Evolutionary conservation across 768 basidiomycete species (phyloP), one percentile per base, ranked within the genome.

Genomic region (Tricholoma terreum): DNA sequence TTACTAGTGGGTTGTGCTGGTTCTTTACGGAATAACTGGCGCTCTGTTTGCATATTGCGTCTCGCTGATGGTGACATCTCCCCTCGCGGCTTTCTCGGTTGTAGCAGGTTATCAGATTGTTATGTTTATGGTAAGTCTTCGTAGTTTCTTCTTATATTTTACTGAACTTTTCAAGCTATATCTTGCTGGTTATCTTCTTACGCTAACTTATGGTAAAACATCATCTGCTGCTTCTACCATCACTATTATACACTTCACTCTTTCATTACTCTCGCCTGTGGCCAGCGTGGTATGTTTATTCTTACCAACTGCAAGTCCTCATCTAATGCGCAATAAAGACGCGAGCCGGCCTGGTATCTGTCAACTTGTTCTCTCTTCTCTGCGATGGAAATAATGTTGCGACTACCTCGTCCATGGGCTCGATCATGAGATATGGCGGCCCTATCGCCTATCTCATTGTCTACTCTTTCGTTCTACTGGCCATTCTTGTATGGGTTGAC

Each of bases 311-410:
- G 35, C 58, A 11, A 35, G n/a, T 33, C 3, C 24, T 27, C 6
- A 55, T 15, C 21, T 35, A 7, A 1, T 48, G 63, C 31, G 58
- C 50, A 27, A 21, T 45, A n/a, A 56, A 89, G 89, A 67, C 83
- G 40, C 80, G 90, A 42, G 83, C 89, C 0, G 80, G 81, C 3
- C 77, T 93, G 17, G 82, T 93, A n/a, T 88, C 90, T 0, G 77
- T 88, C 61, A 91, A 92, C 64, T 69, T 90, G 3, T 93, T 92
- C 70, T 85, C 84, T 11, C 73, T 92, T 3, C 80, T 90, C 3
- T 91, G 90, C 63, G 71, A 84, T 56, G 86, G 85, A 7, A 69
- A 75, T 3, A 75, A 72, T 15, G 68, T 73, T 1, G 77, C 84
- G 24, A 78, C 78, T 0, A 58, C 78, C 0, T 63, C 77, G 0